Conservation (phyloP, 2,329 filamentous ascomycete genomes). For the Aspergillus glaucus region DNA sequence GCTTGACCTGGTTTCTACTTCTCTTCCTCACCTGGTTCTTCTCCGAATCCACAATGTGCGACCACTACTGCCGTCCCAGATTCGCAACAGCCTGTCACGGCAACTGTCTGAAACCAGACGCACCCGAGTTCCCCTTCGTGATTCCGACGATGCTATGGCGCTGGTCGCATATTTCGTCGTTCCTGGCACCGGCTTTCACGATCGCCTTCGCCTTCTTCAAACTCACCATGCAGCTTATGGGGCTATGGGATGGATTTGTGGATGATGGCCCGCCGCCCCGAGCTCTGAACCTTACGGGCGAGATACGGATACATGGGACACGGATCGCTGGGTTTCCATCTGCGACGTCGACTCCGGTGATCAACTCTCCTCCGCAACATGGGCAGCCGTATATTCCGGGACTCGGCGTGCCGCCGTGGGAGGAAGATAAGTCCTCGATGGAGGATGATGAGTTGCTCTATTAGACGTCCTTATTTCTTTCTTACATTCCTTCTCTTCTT, state of each 20-base stretch:
- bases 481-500: not conserved
- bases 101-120: slow-evolving; percentile 46
- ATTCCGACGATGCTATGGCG: slow-evolving; percentile 50
- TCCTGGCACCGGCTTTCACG: slow-evolving; percentile 25
- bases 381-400: not conserved
- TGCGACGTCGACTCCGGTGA: slow-evolving; percentile 1
- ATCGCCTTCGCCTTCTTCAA: slow-evolving; percentile 25
- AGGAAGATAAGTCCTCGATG: slow-evolving; percentile 20
- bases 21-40: slow-evolving; percentile 44
- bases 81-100: slow-evolving; percentile 45
- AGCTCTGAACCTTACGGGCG: slow-evolving; percentile 20
- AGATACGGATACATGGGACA: slow-evolving; percentile 25
- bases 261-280: slow-evolving; percentile 18
- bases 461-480: slow-evolving; percentile 1
- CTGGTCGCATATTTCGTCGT: slow-evolving; percentile 34
- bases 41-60: slow-evolving; percentile 44
- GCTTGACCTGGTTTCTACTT: slow-evolving; percentile 35
- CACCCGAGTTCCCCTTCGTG: slow-evolving; percentile 50
- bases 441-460: slow-evolving; percentile 29
- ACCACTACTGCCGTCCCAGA: slow-evolving; percentile 46
- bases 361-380: not conserved
- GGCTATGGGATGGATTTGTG: slow-evolving; percentile 39
- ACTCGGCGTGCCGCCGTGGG: not conserved
- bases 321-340: slow-evolving; percentile 14
- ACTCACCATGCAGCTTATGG: slow-evolving; percentile 29